Percentiles rank a stretch among this genome's conserved stretches.
Evolutionary conservation across 2,329 filamentous ascomycete species (phyloP).

Genomic region (Cladophialophora carrionii): DNA sequence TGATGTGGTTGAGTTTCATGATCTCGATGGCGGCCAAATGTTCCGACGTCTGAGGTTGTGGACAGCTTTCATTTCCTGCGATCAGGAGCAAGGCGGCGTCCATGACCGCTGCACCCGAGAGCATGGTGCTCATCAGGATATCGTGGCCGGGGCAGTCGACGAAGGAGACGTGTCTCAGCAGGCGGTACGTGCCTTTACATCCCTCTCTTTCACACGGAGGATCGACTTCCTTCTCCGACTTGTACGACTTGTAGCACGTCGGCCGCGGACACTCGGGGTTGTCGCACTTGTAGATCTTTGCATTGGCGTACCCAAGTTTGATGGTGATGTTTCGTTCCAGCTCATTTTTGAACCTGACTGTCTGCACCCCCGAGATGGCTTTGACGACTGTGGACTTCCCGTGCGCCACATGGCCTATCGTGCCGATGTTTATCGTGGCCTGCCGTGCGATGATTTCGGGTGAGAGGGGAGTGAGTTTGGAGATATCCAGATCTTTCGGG

Average conservation of each 20-base stretch:
- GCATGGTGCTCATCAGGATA: conserved; percentile 99
- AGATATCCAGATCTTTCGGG: conserved; percentile 82
- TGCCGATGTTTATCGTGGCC: conserved; percentile 98
- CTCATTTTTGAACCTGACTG: conserved; percentile 99
- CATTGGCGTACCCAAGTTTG: conserved; percentile 99
- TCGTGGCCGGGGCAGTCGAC: conserved; percentile 99
- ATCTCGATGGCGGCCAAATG: conserved; percentile 99
- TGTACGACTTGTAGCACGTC: conserved; percentile 94
- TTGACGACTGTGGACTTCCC: conserved; percentile 99
- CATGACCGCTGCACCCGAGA: conserved; percentile 99
- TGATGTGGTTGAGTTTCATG: conserved; percentile 99
- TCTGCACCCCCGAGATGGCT: conserved; percentile 98
- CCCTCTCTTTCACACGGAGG: conserved; percentile 93
- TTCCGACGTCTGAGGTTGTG: conserved; percentile 97
- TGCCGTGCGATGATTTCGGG: conserved; percentile 97
- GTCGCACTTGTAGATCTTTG: conserved; percentile 99
- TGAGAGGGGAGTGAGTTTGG: conserved; percentile 78
- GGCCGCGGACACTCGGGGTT: conserved; percentile 87
- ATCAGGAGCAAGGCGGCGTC: conserved; percentile 95
- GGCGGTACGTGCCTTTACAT: conserved; percentile 81
- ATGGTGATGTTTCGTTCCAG: conserved; percentile 99
- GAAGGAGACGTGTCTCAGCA: conserved; percentile 94
- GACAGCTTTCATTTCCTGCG: conserved; percentile 97
- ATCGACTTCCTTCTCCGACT: conserved; percentile 98
- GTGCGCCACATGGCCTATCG: conserved; percentile 98